Base-by-base conservation (phyloP, 768 basidiomycete species). In the Lanmaoa pseudosensibilis region DNA sequence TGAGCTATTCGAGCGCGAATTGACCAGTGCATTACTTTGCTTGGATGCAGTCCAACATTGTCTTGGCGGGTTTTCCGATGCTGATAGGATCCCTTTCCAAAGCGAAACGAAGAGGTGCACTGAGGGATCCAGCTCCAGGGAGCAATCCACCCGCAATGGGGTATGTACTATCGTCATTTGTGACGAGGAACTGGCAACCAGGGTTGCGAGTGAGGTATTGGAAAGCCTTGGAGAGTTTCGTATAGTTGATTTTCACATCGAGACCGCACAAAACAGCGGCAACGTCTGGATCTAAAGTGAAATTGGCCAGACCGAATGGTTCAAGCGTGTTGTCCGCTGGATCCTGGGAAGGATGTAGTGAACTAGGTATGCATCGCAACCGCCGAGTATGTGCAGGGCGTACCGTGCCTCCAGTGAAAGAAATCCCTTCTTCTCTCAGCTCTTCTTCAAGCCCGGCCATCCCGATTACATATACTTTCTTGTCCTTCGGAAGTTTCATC, bases 381-480 rank as follows among this genome's bases (percentile, higher is more conserved):
- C 16, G 27, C 34, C 55, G 4, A 45, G 47, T 16, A 40, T 33
- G 40, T 50, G 33, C 43, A 38, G 18, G 10, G 68, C 87, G 65
- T 67, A 94, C 95, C 49, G 92, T 92, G 62, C 96, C 96, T 37
- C 97, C 96, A 48, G 85, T 71, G 69, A 82, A 85, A 16, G 79
- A 66, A 55, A 98, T 81, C 18, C 94, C 96, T 67, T 98, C 95
- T 39, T 87, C 83, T n/a, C 76, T 79, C 57, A 99, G 77, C 73
- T 99, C 96, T 64, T 98, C 91, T 73, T 98, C 96, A 32, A 99
- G 73, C 0, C 96, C 97, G 33, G 77, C 71, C 84, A 91, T 89
- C 12, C 96, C 96, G 58, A 99, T 89, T 16, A 98, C 94, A 74
- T 94, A 99, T 15, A 94, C 95, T 72, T 90, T 92, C 77, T 98